These are phyloP conservation scores for Leccinum subtestaceum DNA, from an alignment of 768 basidiomycete genomes.

Conservation along the genomic window DNA sequence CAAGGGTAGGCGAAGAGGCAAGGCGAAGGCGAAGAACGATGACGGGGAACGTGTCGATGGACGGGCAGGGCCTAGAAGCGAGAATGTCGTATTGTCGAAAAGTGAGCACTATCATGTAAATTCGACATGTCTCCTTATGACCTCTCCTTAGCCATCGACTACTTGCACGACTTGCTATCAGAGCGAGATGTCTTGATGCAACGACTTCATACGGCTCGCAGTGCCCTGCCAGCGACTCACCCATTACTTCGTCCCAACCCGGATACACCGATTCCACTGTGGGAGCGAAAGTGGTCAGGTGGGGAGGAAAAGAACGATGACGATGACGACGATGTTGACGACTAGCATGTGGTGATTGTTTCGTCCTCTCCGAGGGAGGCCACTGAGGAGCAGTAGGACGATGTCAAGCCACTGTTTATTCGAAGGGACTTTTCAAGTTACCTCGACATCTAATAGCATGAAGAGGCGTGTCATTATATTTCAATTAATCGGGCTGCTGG, in stretches of 20 bases:
- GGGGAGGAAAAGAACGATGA: conserved; percentile 55
- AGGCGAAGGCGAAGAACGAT: conserved; percentile 39
- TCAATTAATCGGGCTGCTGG: conserved; percentile 24
- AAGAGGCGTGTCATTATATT: conserved; percentile 23
- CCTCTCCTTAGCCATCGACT: conserved; percentile 69
- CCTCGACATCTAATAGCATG: conserved; percentile 3
- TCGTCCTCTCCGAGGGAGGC: not conserved
- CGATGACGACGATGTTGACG: conserved; percentile 49
- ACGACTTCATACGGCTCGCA: conserved; percentile 60
- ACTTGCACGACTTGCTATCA: conserved; percentile 64
- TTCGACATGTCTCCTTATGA: conserved; percentile 4
- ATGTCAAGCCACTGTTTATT: not conserved
- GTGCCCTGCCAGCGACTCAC: conserved; percentile 56
- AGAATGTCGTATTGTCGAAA: conserved; percentile 85
- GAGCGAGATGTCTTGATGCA: conserved; percentile 55
- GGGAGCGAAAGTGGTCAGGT: conserved; percentile 86
- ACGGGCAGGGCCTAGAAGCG: conserved; percentile 84
- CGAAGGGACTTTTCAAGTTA: not conserved
- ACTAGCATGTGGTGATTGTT: conserved; percentile 19
- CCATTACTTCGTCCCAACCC: conserved; percentile 42
- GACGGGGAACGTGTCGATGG: conserved; percentile 73
- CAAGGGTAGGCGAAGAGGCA: conserved; percentile 37
- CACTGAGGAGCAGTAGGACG: not conserved
- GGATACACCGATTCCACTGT: conserved; percentile 44
- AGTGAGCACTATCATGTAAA: conserved; percentile 47